Conservation (phyloP, 768 basidiomycete genomes). For the Paxillus ammoniavirescens region DNA sequence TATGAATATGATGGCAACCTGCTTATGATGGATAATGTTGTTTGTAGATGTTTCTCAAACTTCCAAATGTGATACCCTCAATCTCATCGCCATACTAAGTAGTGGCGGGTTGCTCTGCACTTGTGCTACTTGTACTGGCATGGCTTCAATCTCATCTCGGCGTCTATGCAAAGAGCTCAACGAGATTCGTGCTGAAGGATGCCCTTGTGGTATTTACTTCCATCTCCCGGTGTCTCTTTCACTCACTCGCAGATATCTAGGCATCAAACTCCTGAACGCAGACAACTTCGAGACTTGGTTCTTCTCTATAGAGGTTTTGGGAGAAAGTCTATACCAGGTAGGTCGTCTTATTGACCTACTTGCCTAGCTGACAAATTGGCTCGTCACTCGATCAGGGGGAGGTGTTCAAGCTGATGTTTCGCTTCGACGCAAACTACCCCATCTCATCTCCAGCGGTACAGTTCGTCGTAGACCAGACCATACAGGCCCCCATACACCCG, state of each 20-base stretch:
- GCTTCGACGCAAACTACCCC: constrained; percentile 80
- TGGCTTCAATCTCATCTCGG: constrained; percentile 63
- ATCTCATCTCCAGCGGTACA: constrained; percentile 87
- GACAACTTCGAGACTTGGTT: constrained; percentile 79
- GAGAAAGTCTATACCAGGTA: constrained; percentile 78
- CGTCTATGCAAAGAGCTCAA: constrained; percentile 69
- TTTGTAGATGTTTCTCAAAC: constrained; percentile 40
- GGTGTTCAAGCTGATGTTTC: constrained; percentile 74
- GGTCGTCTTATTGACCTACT: constrained; percentile 4
- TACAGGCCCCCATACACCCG: constrained; percentile 75
- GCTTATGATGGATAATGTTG: constrained; percentile 30
- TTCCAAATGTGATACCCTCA: constrained; percentile 10
- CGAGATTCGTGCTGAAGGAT: constrained; percentile 65
- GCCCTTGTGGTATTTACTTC: constrained; percentile 54
- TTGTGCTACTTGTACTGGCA: constrained; percentile 27
- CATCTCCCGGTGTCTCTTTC: not conserved
- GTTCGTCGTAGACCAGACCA: constrained; percentile 67
- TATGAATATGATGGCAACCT: constrained; percentile 8
- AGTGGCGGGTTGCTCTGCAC: constrained; percentile 2
- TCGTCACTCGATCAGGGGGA: constrained; percentile 52
- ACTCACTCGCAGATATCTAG: constrained; percentile 34
- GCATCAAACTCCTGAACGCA: constrained; percentile 70
- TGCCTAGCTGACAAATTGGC: constrained; percentile 1
- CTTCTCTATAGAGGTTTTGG: constrained; percentile 80
- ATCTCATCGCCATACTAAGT: not conserved